Percentiles rank a stretch among this genome's conserved stretches.
Conservation (phyloP, 2,329 filamentous ascomycete genomes). For the Beauveria medogensis region DNA sequence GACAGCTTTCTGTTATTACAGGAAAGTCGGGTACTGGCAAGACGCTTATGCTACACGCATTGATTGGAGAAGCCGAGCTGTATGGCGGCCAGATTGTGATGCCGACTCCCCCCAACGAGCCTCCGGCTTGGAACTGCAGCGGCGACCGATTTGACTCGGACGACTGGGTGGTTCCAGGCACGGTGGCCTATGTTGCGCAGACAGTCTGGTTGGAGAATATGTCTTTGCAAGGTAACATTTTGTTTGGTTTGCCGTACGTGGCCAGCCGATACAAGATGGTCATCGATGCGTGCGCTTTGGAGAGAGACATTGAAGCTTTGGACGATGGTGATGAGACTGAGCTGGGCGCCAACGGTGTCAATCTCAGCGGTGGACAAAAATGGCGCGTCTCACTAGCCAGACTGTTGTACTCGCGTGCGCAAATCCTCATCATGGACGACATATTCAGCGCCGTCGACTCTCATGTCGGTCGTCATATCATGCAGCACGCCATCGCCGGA, state of each 20-base stretch:
- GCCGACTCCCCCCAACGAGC: slow-evolving; percentile 44
- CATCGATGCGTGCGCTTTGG: slow-evolving; percentile 62
- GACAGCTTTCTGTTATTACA: slow-evolving; percentile 66
- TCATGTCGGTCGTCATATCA: slow-evolving; percentile 71
- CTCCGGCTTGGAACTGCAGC: slow-evolving; percentile 22
- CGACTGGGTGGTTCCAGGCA: slow-evolving; percentile 58
- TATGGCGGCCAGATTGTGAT: slow-evolving; percentile 52
- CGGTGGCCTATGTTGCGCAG: slow-evolving; percentile 68
- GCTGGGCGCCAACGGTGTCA: slow-evolving; percentile 78
- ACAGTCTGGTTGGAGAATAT: slow-evolving; percentile 83
- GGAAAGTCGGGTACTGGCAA: slow-evolving; percentile 74
- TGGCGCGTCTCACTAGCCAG: slow-evolving; percentile 75
- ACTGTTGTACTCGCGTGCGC: slow-evolving; percentile 70
- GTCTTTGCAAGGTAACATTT: slow-evolving; percentile 67
- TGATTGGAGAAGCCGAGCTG: slow-evolving; percentile 68
- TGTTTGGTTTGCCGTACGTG: slow-evolving; percentile 66
- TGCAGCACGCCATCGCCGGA: slow-evolving; percentile 66
- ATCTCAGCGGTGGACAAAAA: slow-evolving; percentile 74
- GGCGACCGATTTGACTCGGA: slow-evolving; percentile 53
- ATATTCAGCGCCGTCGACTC: slow-evolving; percentile 79
- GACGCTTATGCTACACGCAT: slow-evolving; percentile 62
- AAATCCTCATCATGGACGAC: slow-evolving; percentile 71
- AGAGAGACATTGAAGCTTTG: slow-evolving; percentile 69
- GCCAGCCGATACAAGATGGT: slow-evolving; percentile 62
- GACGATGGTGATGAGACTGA: slow-evolving; percentile 70